Percentiles rank a stretch among this genome's conserved stretches.
phyloP scores from a whole-genome alignment of 768 basidiomycete species.

The Panaeolus papilionaceus region DNA sequence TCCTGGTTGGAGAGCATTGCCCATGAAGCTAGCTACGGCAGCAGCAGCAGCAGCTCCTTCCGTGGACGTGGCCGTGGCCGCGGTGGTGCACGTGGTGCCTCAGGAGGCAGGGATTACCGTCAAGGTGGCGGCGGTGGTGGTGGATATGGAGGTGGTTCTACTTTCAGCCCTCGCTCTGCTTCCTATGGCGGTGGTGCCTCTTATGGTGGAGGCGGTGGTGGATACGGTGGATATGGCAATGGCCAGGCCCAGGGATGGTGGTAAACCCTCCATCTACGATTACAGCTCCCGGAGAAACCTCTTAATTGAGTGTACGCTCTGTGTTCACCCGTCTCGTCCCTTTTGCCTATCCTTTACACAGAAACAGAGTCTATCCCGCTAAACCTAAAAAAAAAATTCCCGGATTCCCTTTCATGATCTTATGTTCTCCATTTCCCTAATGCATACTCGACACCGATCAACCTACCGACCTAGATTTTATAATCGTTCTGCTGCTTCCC shows the following conservation, averaged over 20 bases:
- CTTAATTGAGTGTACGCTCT: conserved; percentile 7
- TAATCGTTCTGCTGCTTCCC: conserved; percentile 14
- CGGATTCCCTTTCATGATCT: not conserved
- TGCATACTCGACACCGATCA: conserved; percentile 13
- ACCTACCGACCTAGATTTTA: conserved; percentile 14
- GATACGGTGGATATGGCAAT: conserved; percentile 2
- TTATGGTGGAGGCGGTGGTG: conserved; percentile 25
- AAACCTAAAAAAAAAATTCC: not conserved
- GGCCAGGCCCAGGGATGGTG: conserved; percentile 12
- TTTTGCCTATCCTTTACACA: not conserved
- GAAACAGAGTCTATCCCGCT: not conserved
- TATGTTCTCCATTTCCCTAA: conserved; percentile 1
- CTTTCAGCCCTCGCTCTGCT: not conserved
- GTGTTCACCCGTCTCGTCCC: not conserved
- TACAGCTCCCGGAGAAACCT: not conserved
- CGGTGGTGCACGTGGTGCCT: conserved; percentile 54
- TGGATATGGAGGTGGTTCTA: conserved; percentile 27
- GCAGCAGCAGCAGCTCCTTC: conserved; percentile 48
- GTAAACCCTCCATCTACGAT: not conserved
- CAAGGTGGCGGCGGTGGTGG: conserved; percentile 42
- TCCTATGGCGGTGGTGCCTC: conserved; percentile 38
- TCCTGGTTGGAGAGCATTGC: conserved; percentile 88
- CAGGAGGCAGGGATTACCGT: conserved; percentile 55
- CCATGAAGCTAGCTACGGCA: conserved; percentile 79
- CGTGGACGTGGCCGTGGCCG: conserved; percentile 70